These are phyloP conservation scores for Mimosa bimucronata DNA, from an alignment of 306 rosid genomes.

Conservation along the genomic window DNA sequence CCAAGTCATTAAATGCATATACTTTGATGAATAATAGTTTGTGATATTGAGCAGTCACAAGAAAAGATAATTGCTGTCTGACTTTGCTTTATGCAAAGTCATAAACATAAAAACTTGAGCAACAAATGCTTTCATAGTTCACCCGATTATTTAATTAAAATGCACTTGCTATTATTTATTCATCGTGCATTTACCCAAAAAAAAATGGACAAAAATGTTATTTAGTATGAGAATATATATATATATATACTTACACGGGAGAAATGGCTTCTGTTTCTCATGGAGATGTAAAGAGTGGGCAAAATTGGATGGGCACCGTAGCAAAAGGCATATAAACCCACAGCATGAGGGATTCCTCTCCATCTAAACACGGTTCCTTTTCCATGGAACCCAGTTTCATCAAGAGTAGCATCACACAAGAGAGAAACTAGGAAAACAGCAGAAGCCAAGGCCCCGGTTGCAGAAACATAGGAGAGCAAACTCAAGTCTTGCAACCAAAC, in stretches of 20 bases:
- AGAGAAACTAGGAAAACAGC: conserved; percentile 57
- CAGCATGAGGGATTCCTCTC: conserved; percentile 67
- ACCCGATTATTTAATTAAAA: too few species aligned
- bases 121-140: too few species aligned
- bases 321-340: conserved; percentile 73
- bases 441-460: conserved; percentile 81
- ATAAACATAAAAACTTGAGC: too few species aligned
- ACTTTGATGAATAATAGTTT: too few species aligned
- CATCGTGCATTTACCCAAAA: too few species aligned
- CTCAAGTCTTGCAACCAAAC: conserved; percentile 39
- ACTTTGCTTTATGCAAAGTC: too few species aligned
- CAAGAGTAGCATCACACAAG: conserved; percentile 68
- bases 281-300: conserved; percentile 74
- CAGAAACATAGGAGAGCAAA: conserved; percentile 74
- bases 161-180: too few species aligned
- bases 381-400: conserved; percentile 74
- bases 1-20: too few species aligned
- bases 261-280: conserved; percentile 68
- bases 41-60: too few species aligned
- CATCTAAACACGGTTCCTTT: conserved; percentile 51
- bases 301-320: conserved; percentile 84
- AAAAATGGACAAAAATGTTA: background rate
- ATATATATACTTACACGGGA: conserved; percentile 51
- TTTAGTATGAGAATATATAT: too few species aligned
- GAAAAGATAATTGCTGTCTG: too few species aligned